Evolutionary conservation across 148 eudicot genomes (phyloP).

Genomic region (Camellia japonica): DNA sequence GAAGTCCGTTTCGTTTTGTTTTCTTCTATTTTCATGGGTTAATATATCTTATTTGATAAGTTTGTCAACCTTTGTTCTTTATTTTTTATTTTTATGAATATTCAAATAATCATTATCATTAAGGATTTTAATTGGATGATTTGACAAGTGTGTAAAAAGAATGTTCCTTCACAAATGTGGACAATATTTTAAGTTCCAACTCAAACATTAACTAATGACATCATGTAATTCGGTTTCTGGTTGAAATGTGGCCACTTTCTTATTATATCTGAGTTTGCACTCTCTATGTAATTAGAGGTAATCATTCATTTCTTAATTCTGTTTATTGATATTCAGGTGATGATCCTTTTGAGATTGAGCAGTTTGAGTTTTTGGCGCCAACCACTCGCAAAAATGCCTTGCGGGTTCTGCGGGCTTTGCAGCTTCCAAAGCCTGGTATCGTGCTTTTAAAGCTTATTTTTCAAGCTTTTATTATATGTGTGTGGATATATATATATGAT

Average conservation of each 20-base stretch:
- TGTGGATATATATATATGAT: not conserved
- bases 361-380: slow-evolving; percentile 92
- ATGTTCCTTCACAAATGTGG: not conserved
- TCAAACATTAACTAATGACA: not conserved
- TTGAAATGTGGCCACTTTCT: not conserved
- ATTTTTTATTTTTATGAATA: no score
- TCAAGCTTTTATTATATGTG: not conserved
- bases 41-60: no score
- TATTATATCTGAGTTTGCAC: not conserved
- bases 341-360: slow-evolving; percentile 38
- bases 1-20: no score
- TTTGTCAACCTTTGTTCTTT: no score
- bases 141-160: not conserved
- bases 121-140: not conserved
- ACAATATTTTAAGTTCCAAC: not conserved
- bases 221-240: not conserved
- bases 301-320: not conserved
- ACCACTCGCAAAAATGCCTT: slow-evolving; percentile 84
- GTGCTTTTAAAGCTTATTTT: not conserved
- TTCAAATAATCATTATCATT: no score
- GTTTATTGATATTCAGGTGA: slow-evolving; percentile 42
- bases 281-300: not conserved
- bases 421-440: slow-evolving; percentile 86
- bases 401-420: slow-evolving; percentile 92
- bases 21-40: no score